Base-by-base conservation (phyloP, 257 asterid species). In the Plantago major region DNA sequence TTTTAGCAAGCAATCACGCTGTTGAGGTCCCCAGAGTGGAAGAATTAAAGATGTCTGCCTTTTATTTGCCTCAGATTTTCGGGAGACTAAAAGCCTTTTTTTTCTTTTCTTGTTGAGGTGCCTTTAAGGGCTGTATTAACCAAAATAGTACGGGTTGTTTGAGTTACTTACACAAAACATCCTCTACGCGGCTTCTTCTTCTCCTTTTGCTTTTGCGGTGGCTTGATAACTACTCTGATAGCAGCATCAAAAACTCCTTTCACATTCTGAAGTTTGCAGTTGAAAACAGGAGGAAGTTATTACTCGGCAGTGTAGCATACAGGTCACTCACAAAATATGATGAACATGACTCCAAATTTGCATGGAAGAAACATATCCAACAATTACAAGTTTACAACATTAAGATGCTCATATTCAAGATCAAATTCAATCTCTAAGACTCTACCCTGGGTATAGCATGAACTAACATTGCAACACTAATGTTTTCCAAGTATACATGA, bases 211-310 rank as follows among this genome's bases (percentile, higher is more conserved):
- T 80, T 86, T 67, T 80, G 93, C 28, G 95, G 94, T 58, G 97
- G 97, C 83, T 89, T 84, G 82, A 86, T 82, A 37, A 89, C 97
- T 53, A 89, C 95, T 74, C 62, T 82, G 78, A 89, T 86, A 46
- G 97, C 90, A 67, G 95, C 95, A 76, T 89, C 97, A 58, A 89
- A 89, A 47, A 89, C 95, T 56, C 86, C 93, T 81, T 89, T 89
- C 63, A 89, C 95, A 65, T 86, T 89, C 91, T 86, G 86, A 61
- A 58, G 16, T 22, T 71, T 42, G 65, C 67, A 70, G 64, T 46
- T 53, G 56, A 50, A 50, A 63, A 55, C 33, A 53, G 44, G 40
- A 33, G 40, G 8, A 72, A 9, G 60, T 62, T 60, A 76, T 46
- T 64, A 11, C 55, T 46, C 3, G 15, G 11, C 18, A 46, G n/a